Conservation (phyloP, 495 filamentous ascomycete genomes). For the Durotheca rogersii region DNA sequence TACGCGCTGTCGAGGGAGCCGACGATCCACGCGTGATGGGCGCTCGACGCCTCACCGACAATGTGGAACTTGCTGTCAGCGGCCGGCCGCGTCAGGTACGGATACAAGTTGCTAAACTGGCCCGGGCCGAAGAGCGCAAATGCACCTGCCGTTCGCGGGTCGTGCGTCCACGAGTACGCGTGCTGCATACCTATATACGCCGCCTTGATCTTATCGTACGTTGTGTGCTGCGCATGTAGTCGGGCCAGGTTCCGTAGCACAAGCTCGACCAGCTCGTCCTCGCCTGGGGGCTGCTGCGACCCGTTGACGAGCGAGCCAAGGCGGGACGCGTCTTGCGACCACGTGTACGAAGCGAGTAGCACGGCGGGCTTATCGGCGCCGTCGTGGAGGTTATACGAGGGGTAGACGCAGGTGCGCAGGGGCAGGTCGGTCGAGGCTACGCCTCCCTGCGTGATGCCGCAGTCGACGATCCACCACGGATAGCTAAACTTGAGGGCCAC, state of each 20-base stretch:
- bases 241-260: conserved; percentile 31
- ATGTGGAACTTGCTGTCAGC: conserved; percentile 36
- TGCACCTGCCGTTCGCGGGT: conserved; percentile 43
- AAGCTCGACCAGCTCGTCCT: conserved; percentile 33
- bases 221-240: conserved; percentile 8
- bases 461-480: conserved; percentile 35
- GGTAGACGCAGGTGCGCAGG: conserved; percentile 47
- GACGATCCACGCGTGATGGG: conserved; percentile 48
- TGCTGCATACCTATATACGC: conserved; percentile 34
- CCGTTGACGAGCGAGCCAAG: not conserved
- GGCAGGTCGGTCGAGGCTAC: conserved; percentile 39
- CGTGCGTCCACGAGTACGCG: conserved; percentile 40
- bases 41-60: conserved; percentile 42
- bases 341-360: not conserved
- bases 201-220: conserved; percentile 7
- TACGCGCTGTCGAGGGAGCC: not conserved
- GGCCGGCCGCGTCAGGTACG: conserved; percentile 26
- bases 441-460: conserved; percentile 38
- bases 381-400: conserved; percentile 31
- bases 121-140: conserved; percentile 49
- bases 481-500: conserved; percentile 37
- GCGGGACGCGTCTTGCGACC: conserved; percentile 37
- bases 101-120: conserved; percentile 43
- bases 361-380: not conserved
- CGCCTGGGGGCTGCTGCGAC: conserved; percentile 1